Base-by-base conservation (phyloP, 768 basidiomycete species). In the Suillus plorans region DNA sequence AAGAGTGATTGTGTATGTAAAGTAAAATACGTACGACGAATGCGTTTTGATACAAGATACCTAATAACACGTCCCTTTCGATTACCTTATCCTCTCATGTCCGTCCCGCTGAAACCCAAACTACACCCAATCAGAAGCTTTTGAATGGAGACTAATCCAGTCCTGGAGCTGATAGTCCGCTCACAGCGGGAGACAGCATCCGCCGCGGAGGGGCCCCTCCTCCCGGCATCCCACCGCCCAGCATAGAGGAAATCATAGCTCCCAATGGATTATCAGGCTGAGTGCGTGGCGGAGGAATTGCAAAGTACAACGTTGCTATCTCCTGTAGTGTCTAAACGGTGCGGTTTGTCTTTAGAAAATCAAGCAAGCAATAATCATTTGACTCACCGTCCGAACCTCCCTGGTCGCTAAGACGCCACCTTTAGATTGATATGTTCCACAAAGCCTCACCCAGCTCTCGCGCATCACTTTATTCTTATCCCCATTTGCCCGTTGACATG, bases 231-330 rank as follows among this genome's bases (percentile, higher is more conserved):
- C 84, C 84, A 8, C 93, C 93, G 34, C 95, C 95, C 64, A 99
- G 90, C 73, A 98, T 79, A 5, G 89, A 89, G 5, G 94, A 92
- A 77, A 99, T 79, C 84, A 98, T 91, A 36, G 95, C 94, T 36
- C 89, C 92, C 59, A 98, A 76, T 6, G 96, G 90, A 73, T 97
- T 97, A 8, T 81, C 86, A 13, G 86, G 83, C 73, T 89, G 85
- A 62, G 79, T 76, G 64, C 89, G 82, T 60, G 94, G 91, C 42
- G 88, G 90, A 8, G 93, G 90, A 58, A 99, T 89, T 9, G 89
- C 89, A 77, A 99, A 99, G 77, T 93, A 95, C 31, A 95, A 75
- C 16, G 82, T 82, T 5, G 85, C 88, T 60, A 96, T 79, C 62
- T 92, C 90, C 60, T 80, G 80, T 58, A 92, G 76, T n/a, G 80